Evolutionary conservation across 768 basidiomycete genomes (phyloP), one percentile per base, ranked within the genome.

Genomic region (Gloeostereum incarnatum): DNA sequence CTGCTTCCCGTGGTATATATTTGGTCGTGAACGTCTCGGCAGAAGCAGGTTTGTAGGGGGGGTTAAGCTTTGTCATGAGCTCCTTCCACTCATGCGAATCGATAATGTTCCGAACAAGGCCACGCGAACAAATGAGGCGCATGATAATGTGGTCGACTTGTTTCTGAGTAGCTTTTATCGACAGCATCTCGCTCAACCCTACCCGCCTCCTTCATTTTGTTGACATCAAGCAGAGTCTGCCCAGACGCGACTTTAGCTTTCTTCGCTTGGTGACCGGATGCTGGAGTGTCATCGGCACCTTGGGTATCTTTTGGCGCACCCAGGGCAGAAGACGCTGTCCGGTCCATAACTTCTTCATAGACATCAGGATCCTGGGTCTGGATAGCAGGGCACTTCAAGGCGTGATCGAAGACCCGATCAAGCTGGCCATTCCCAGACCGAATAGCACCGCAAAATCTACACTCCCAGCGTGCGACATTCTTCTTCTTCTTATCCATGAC

Each of bases 1-100:
- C 42, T 14, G 49, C 48, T 27, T 49, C 48, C 2, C 6, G 14
- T 25, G 49, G 49, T 34, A 51, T 52, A 31, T 31, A 32, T n/a
- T 42, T 39, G 26, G 50, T 33, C 11, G 34, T 26, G 31, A 54
- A 47, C 8, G 8, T 26, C n/a, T 41, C 31, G 11, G 43, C 23
- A 13, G 36, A 29, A 6, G 29, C 43, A 6, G 41, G 42, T 10
- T 39, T 25, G 35, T 47, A 47, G 6, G 14, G 22, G 11, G 19
- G 5, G 26, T 51, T 49, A 16, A 44, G 35, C 4, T 17, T 46
- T 14, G 27, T 11, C 34, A 51, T 40, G 10, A 53, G 38, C 22
- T 55, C 52, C 34, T 51, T 50, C 53, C 53, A 55, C 36, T 53
- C 52, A 1, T 21, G 14, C 9, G 45, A 47, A 33, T 55, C 45